These are phyloP conservation scores for Sugiyamaella grinbergsii DNA, from an alignment of 1,139 yeast species.

Conservation along the genomic window DNA sequence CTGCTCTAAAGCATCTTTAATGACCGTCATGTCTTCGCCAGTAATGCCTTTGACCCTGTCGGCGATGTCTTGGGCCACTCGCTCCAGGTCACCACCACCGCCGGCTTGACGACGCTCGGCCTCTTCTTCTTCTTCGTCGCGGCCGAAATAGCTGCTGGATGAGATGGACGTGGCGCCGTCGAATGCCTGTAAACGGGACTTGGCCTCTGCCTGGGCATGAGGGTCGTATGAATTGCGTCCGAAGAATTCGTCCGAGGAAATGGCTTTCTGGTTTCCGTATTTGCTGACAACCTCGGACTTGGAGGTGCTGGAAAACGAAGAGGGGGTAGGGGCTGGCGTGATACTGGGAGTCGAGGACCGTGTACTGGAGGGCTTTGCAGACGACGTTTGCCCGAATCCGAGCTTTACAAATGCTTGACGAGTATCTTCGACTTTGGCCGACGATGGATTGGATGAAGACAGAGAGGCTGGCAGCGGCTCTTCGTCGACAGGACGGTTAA, in stretches of 20 bases:
- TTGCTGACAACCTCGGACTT: constrained; percentile 51
- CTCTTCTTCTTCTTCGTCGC: constrained; percentile 58
- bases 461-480: constrained; percentile 27
- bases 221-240: constrained; percentile 88
- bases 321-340: constrained; percentile 44
- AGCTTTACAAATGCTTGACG: constrained; percentile 36
- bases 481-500: constrained; percentile 8
- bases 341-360: constrained; percentile 30
- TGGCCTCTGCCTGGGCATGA: constrained; percentile 76
- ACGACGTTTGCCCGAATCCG: constrained; percentile 46
- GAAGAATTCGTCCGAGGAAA: constrained; percentile 91
- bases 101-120: constrained; percentile 40
- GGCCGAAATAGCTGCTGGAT: constrained; percentile 90
- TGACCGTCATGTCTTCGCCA: constrained; percentile 82
- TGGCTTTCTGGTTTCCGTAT: constrained; percentile 88
- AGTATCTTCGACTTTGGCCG: constrained; percentile 31
- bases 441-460: constrained; percentile 22
- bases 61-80: constrained; percentile 67
- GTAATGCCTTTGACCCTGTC: constrained; percentile 70
- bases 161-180: constrained; percentile 89
- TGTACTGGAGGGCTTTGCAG: constrained; percentile 28
- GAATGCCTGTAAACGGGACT: constrained; percentile 72
- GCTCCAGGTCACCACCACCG: constrained; percentile 46
- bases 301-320: constrained; percentile 43
- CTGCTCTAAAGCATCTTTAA: constrained; percentile 91